These are phyloP conservation scores for Phytopythium delawarense DNA, from an alignment of 352 stramenopile species.

Conservation along the genomic window DNA sequence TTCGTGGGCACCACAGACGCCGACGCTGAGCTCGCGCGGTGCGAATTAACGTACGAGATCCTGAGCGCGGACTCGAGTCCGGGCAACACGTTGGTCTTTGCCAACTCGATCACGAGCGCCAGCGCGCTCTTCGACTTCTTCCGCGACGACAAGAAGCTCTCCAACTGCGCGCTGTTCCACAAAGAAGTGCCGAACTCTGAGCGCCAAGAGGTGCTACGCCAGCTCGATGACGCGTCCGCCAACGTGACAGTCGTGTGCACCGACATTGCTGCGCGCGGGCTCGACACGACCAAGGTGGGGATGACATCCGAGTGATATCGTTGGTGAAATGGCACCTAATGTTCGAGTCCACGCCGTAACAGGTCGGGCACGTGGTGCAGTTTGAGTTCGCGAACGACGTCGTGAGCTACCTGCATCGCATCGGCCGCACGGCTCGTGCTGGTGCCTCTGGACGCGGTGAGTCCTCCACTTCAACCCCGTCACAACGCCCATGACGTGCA, in stretches of 20 bases:
- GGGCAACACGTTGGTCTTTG: conserved; percentile 62
- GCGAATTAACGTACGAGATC: conserved; percentile 47
- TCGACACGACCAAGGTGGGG: conserved; percentile 66
- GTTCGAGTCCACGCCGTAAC: neutral
- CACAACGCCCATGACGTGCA: no score
- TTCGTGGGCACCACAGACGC: conserved; percentile 17
- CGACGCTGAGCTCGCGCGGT: conserved; percentile 27
- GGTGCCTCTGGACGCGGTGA: conserved; percentile 47
- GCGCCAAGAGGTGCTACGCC: conserved; percentile 39
- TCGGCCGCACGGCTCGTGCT: conserved; percentile 64
- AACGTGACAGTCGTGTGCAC: conserved; percentile 59
- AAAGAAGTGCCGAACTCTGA: conserved; percentile 56
- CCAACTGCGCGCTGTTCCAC: conserved; percentile 42
- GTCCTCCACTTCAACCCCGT: neutral
- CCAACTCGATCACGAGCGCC: conserved; percentile 71
- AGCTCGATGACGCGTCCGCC: conserved; percentile 28
- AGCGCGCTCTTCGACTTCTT: conserved; percentile 53
- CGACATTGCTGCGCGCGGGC: conserved; percentile 67
- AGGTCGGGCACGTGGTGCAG: conserved; percentile 63
- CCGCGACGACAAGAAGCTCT: conserved; percentile 24
- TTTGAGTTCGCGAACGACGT: conserved; percentile 80
- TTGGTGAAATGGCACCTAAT: neutral
- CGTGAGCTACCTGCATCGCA: conserved; percentile 80
- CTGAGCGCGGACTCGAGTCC: conserved; percentile 20
- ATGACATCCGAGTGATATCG: neutral